These are phyloP conservation scores for Pontederia crassipes DNA, from an alignment of 176 grass and related monocot genomes.

Conservation along the genomic window DNA sequence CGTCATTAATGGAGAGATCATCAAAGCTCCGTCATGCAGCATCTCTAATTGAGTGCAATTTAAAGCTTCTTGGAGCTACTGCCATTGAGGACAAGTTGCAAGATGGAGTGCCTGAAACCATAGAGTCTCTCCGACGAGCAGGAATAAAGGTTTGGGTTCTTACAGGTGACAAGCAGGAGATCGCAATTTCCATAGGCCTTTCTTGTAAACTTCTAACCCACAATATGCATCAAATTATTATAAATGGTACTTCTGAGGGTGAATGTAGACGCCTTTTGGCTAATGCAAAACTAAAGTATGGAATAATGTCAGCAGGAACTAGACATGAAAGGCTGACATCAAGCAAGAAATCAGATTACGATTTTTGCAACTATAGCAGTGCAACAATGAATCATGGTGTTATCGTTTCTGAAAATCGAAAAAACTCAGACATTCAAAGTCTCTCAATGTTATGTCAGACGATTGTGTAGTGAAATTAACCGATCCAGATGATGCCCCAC, in stretches of 20 bases:
- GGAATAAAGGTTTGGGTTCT: conserved; percentile 99
- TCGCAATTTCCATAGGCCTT: conserved; percentile 87
- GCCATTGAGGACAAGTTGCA: conserved; percentile 97
- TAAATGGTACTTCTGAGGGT: conserved; percentile 84
- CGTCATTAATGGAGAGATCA: conserved; percentile 74
- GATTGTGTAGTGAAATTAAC: conserved; percentile 17
- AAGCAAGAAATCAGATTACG: background rate
- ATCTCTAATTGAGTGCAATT: conserved; percentile 67
- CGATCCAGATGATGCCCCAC: conserved; percentile 29
- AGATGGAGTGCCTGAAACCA: conserved; percentile 94
- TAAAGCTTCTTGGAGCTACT: conserved; percentile 87
- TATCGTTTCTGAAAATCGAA: conserved; percentile 27
- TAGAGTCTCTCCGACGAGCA: conserved; percentile 80
- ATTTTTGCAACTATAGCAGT: background rate
- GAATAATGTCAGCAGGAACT: conserved; percentile 45
- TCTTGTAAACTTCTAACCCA: conserved; percentile 71
- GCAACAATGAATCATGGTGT: conserved; percentile 10
- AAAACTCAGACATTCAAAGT: conserved; percentile 32
- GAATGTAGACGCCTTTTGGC: conserved; percentile 68
- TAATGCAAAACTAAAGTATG: conserved; percentile 56
- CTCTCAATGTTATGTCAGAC: conserved; percentile 29
- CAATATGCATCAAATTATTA: conserved; percentile 63
- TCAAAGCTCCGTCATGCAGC: conserved; percentile 82
- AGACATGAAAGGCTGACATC: background rate
- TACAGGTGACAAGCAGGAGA: conserved; percentile 97